phyloP scores from a whole-genome alignment of 2,329 filamentous ascomycete species.

The Fusarium cicatricum region DNA sequence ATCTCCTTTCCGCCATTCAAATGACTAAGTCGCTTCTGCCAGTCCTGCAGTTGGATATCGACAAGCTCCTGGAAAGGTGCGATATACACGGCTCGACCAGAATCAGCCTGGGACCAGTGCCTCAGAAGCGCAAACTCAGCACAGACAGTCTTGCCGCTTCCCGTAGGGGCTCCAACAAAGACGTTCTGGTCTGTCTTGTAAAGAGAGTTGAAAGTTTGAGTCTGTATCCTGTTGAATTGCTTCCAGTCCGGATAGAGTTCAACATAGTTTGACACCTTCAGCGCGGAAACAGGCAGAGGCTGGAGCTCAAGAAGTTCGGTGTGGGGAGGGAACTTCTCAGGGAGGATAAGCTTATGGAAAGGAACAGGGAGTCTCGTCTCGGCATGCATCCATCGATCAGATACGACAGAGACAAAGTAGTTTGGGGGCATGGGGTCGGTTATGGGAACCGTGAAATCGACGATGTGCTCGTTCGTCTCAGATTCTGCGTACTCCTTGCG shows the following conservation, averaged over 20 bases:
- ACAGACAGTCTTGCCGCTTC: constrained; percentile 96
- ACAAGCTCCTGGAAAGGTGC: constrained; percentile 95
- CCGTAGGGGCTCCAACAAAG: constrained; percentile 89
- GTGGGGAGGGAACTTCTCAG: constrained; percentile 94
- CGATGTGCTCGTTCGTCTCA: constrained; percentile 90
- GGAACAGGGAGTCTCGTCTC: constrained; percentile 93
- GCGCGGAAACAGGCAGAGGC: constrained; percentile 83
- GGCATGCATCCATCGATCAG: constrained; percentile 98
- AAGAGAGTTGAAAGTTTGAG: constrained; percentile 93
- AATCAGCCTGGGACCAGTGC: constrained; percentile 72
- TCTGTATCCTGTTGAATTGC: constrained; percentile 97
- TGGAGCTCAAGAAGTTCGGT: constrained; percentile 93
- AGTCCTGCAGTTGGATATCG: constrained; percentile 82
- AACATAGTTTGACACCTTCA: constrained; percentile 86
- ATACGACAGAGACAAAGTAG: constrained; percentile 95
- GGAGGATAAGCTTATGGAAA: constrained; percentile 93
- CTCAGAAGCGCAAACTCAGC: constrained; percentile 92
- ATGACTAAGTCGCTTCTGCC: constrained; percentile 78
- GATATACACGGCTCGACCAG: constrained; percentile 87
- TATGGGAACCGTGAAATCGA: constrained; percentile 96
- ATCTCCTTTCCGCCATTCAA: constrained; percentile 87
- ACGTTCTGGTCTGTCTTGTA: constrained; percentile 94
- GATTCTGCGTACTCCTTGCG: constrained; percentile 86
- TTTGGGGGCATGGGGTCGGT: constrained; percentile 98
- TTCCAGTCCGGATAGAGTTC: constrained; percentile 83